Conservation (phyloP, 768 basidiomycete species). For the Boletus tomentosulus region DNA sequence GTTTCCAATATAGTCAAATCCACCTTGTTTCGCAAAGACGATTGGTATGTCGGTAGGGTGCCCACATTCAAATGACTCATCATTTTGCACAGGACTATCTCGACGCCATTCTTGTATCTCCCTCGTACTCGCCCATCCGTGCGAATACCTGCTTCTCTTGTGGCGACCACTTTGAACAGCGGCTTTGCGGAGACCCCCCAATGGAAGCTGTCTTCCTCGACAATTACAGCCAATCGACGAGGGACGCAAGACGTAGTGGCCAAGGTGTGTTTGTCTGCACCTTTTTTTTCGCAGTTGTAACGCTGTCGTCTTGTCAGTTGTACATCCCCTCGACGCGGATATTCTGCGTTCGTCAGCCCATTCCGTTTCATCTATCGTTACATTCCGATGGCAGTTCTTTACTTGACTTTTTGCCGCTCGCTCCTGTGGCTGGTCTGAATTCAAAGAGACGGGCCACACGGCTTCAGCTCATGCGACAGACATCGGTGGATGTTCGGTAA, state of each 20-base stretch:
- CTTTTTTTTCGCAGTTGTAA: background rate
- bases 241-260: conserved; percentile 37
- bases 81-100: conserved; percentile 40
- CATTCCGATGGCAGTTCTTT: conserved; percentile 54
- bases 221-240: conserved; percentile 36
- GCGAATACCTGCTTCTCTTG: conserved; percentile 47
- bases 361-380: conserved; percentile 66
- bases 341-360: conserved; percentile 52
- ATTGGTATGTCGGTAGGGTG: conserved; percentile 40
- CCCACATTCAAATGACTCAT: background rate
- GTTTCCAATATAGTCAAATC: conserved; percentile 47
- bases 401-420: conserved; percentile 55
- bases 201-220: conserved; percentile 48
- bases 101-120: conserved; percentile 59
- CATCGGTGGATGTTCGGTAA: conserved; percentile 58
- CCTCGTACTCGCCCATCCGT: conserved; percentile 61
- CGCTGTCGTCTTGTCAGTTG: conserved; percentile 22
- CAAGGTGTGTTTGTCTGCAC: conserved; percentile 22
- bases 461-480: conserved; percentile 63
- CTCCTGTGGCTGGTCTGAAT: conserved; percentile 39
- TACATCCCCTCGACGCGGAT: conserved; percentile 59
- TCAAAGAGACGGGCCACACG: conserved; percentile 40
- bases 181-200: conserved; percentile 45
- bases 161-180: conserved; percentile 16
- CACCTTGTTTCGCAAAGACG: conserved; percentile 48